Evolutionary conservation across 2,329 filamentous ascomycete species (phyloP), one percentile per base, ranked within the genome.

Genomic region (Colletotrichum camelliae): DNA sequence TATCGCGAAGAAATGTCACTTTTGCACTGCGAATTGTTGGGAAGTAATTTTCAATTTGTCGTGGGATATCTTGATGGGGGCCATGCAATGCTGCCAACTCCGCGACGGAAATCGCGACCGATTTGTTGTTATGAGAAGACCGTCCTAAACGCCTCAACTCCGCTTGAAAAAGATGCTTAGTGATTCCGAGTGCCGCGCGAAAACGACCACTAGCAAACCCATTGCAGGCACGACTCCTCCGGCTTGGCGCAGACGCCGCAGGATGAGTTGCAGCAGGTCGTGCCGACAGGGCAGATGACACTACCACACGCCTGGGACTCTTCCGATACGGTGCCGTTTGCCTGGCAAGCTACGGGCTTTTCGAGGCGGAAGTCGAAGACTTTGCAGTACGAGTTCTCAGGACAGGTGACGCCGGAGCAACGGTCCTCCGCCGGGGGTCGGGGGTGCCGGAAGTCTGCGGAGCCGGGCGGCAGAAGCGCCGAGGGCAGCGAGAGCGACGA

Each of bases 211-310:
- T 55, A 72, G 66, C 77, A 79, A 27, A 67, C 39, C 74, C 78
- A 77, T 52, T 67, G 33, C 24, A 77, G 55, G 60, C 78, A 79
- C 15, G 21, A 13, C 2, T 71, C 70, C 29, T 65, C 76, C 7
- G 78, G 78, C 33, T 57, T 55, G 3, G 64, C 60, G 52, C 78
- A 79, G 24, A 77, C 75, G 9, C 78, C 78, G 52, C 78, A 79
- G 13, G 68, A 24, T 33, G 76, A 62, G 60, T 79, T 79, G 57
- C 78, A 79, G 60, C 78, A 83, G 7, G 31, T 61, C 18, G 73
- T 76, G 78, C 81, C 64, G 62, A 67, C 10, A 68, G 80, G 33
- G 61, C 74, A 76, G 37, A 75, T 37, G 31, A 75, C 67, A 9
- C 27, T 29, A 39, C 74, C 74, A 8, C 74, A 76, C 7, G 57